Percentiles rank a stretch among this genome's conserved stretches.
These are phyloP conservation scores for Bertia moriformis DNA, from an alignment of 2,329 filamentous ascomycete genomes.

Conservation along the genomic window DNA sequence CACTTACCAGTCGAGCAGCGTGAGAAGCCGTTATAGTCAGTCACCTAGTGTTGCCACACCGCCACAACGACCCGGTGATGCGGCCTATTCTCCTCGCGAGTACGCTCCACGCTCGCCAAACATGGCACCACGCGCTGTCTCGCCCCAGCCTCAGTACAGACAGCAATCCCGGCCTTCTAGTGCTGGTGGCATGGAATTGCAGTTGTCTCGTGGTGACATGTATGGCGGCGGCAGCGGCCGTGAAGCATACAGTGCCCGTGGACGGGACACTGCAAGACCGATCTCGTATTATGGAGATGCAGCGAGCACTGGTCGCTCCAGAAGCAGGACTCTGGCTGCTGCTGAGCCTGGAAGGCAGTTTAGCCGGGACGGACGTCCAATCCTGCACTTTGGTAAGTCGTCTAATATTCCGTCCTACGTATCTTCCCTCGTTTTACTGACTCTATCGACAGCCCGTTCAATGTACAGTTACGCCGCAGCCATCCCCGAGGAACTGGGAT, in stretches of 20 bases:
- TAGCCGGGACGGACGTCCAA: conserved; percentile 71
- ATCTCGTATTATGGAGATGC: conserved; percentile 45
- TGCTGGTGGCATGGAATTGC: neutral
- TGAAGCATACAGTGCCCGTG: neutral
- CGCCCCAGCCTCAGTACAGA: neutral
- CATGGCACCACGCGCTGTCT: neutral
- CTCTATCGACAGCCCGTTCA: conserved; percentile 54
- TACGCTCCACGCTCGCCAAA: neutral
- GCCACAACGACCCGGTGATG: neutral
- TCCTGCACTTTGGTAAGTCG: conserved; percentile 82
- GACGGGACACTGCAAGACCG: conserved; percentile 40
- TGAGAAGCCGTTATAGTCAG: neutral
- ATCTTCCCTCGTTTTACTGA: conserved; percentile 1
- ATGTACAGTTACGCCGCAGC: conserved; percentile 89
- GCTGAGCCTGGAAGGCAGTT: conserved; percentile 71
- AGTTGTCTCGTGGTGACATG: too few species aligned
- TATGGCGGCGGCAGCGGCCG: too few species aligned
- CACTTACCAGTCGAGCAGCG: neutral
- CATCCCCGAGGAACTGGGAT: conserved; percentile 87
- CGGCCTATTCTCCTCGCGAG: neutral
- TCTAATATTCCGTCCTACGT: neutral
- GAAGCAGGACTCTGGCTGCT: conserved; percentile 60
- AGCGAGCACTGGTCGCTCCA: conserved; percentile 22
- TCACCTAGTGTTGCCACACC: neutral
- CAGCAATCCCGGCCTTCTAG: neutral